A percentile compares a stretch with the other conserved stretches of the same genome.
phyloP scores from a whole-genome alignment of 441 rosid species.

The Raphanus hybrid region DNA sequence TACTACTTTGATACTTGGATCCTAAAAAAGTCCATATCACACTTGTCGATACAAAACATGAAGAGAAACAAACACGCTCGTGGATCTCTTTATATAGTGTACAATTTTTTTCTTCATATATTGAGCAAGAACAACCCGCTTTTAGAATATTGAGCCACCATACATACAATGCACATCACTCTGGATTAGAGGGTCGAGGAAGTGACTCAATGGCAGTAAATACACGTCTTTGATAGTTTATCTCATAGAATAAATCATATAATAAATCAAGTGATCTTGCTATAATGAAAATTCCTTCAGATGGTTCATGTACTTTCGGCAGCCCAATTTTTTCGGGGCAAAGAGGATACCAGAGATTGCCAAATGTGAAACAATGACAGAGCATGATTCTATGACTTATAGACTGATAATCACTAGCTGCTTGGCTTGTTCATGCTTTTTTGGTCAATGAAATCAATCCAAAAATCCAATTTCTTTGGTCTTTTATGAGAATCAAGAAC shows the following conservation, averaged over 20 bases:
- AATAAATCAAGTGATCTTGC: constrained; percentile 53
- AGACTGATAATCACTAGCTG: neutral
- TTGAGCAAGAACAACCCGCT: constrained; percentile 50
- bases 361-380: neutral
- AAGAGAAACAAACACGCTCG: neutral
- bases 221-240: constrained; percentile 55
- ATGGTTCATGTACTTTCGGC: constrained; percentile 67
- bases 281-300: constrained; percentile 59
- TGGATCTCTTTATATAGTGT: constrained; percentile 5
- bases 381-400: neutral
- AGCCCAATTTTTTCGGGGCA: constrained; percentile 71
- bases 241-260: constrained; percentile 30
- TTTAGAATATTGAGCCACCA: constrained; percentile 48
- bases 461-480: neutral
- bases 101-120: constrained; percentile 45
- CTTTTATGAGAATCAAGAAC: neutral
- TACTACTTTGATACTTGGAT: no score
- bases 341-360: constrained; percentile 47
- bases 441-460: neutral
- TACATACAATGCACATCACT: constrained; percentile 48
- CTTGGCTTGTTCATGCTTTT: neutral
- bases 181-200: constrained; percentile 56
- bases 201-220: neutral
- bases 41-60: neutral
- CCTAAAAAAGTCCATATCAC: no score